These are phyloP conservation scores for Erysimum cheiranthoides DNA, from an alignment of 345 rosid genomes.

Conservation along the genomic window DNA sequence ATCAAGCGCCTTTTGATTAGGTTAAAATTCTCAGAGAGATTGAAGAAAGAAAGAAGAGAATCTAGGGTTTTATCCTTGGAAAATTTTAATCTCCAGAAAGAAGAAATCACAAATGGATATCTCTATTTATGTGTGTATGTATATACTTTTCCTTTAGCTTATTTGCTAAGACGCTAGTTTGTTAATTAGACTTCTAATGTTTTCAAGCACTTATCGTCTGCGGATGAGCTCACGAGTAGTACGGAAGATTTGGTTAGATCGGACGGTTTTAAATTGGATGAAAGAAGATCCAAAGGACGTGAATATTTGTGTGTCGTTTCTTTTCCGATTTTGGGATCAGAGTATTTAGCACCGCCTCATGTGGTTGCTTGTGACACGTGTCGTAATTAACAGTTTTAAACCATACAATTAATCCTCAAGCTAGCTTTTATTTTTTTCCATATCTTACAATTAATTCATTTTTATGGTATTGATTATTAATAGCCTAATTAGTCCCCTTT, in stretches of 20 bases:
- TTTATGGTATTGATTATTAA: conserved; percentile 15
- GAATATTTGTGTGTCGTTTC: neutral
- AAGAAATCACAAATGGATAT: conserved; percentile 24
- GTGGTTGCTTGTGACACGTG: conserved; percentile 36
- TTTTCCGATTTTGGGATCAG: conserved; percentile 25
- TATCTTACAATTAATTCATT: conserved; percentile 1
- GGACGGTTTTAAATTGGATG: neutral
- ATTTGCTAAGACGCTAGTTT: conserved; percentile 41
- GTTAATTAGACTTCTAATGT: conserved; percentile 23
- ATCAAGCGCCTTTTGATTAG: conserved; percentile 8
- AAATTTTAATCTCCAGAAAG: conserved; percentile 21
- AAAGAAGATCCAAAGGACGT: conserved; percentile 15
- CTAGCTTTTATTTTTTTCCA: neutral
- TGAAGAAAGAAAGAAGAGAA: conserved; percentile 29
- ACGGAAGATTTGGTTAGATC: conserved; percentile 7
- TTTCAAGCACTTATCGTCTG: conserved; percentile 4
- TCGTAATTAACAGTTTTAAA: conserved; percentile 28
- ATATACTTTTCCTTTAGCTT: conserved; percentile 30
- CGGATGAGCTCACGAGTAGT: neutral
- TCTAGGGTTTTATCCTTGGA: conserved; percentile 41
- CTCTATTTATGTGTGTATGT: neutral
- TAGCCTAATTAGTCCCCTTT: neutral
- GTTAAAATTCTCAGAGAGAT: conserved; percentile 15
- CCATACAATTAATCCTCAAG: conserved; percentile 34
- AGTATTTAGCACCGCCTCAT: conserved; percentile 45